A percentile compares a stretch with the other conserved stretches of the same genome.
phyloP scores from a whole-genome alignment of 2,329 filamentous ascomycete species.

The Sporothrix luriei region DNA sequence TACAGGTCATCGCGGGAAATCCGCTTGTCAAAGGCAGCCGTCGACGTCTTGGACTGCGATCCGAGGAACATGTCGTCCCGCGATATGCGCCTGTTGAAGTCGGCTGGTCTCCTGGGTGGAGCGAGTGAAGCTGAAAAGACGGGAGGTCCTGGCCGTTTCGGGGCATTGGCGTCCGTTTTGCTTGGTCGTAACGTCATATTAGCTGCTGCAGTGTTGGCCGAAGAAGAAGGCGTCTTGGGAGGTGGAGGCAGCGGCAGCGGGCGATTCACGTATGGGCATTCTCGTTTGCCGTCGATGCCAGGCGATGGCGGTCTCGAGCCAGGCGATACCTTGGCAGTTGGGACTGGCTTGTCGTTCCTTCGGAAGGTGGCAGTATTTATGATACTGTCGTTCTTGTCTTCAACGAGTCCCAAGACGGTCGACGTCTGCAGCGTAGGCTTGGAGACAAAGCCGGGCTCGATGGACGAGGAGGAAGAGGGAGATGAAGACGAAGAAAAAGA shows the following conservation, averaged over 20 bases:
- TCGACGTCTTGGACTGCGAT: constrained; percentile 21
- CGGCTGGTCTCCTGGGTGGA: background rate
- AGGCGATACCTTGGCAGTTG: background rate
- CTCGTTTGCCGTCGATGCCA: constrained; percentile 39
- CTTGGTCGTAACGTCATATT: constrained; percentile 33
- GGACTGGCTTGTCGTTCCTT: background rate
- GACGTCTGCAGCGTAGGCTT: constrained; percentile 43
- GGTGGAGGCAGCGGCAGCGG: constrained; percentile 41
- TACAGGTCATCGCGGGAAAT: constrained; percentile 51
- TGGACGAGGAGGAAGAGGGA: constrained; percentile 30
- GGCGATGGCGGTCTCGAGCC: constrained; percentile 37
- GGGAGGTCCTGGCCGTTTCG: background rate
- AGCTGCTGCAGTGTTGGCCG: constrained; percentile 16
- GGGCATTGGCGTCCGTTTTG: constrained; percentile 4
- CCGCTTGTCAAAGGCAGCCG: constrained; percentile 35
- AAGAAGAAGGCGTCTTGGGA: constrained; percentile 34
- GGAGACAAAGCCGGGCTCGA: constrained; percentile 44
- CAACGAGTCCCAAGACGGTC: constrained; percentile 40
- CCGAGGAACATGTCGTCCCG: constrained; percentile 47
- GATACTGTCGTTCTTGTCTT: constrained; percentile 38
- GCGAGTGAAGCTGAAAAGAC: constrained; percentile 7
- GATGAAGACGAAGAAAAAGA: constrained; percentile 23
- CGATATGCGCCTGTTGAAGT: constrained; percentile 43
- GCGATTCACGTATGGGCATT: constrained; percentile 40
- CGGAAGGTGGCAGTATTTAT: background rate